phyloP scores from a whole-genome alignment of 169 alveolate species.

The Theileria orientalis region DNA sequence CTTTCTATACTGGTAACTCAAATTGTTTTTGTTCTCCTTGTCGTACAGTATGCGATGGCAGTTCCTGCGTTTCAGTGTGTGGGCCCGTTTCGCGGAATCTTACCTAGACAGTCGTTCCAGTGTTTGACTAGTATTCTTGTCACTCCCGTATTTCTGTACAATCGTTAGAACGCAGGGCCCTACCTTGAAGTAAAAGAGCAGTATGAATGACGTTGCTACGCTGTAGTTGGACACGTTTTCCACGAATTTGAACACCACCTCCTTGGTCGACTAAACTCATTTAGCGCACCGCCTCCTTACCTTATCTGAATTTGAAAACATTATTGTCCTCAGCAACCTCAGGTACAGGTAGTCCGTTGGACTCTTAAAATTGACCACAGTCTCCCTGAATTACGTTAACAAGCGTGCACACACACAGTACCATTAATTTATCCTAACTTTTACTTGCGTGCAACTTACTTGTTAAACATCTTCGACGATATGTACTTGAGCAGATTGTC shows the following conservation, averaged over 20 bases:
- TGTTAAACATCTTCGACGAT: neutral
- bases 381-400: neutral
- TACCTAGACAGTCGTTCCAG: slow-evolving; percentile 21
- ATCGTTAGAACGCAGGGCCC: neutral
- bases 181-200: slow-evolving; percentile 14
- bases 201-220: slow-evolving; percentile 5
- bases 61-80: slow-evolving; percentile 5
- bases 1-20: slow-evolving; percentile 1
- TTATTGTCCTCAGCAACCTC: slow-evolving; percentile 3
- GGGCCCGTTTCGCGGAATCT: neutral
- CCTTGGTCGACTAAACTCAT: slow-evolving; percentile 9
- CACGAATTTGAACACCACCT: slow-evolving; percentile 7
- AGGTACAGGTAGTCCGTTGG: slow-evolving; percentile 20
- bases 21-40: slow-evolving; percentile 21
- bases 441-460: neutral
- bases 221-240: slow-evolving; percentile 16
- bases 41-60: slow-evolving; percentile 16
- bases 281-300: neutral
- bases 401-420: neutral
- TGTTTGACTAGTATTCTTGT: neutral
- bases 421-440: neutral
- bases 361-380: slow-evolving; percentile 3
- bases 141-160: slow-evolving; percentile 6
- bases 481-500: neutral
- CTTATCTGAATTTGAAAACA: slow-evolving; percentile 11